phyloP scores from a whole-genome alignment of 2,329 filamentous ascomycete genomes.

The Akanthomyces muscarius region DNA sequence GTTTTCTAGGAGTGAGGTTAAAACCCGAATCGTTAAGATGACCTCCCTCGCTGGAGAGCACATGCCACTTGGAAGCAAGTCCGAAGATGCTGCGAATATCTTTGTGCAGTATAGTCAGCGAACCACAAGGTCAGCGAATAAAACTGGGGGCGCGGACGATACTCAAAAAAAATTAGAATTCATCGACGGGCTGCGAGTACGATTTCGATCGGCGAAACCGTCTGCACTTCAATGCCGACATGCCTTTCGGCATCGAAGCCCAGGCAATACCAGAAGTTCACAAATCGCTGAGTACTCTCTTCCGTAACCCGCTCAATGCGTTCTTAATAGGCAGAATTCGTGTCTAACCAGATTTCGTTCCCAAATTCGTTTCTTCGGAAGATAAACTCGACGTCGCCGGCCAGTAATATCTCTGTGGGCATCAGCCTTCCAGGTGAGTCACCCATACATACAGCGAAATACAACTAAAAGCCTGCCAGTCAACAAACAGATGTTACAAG shows the following conservation, averaged over 20 bases:
- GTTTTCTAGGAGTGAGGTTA: slow-evolving; percentile 24
- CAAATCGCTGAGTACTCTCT: not conserved
- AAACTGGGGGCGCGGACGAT: slow-evolving; percentile 23
- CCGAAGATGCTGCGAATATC: slow-evolving; percentile 26
- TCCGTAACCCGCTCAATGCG: not conserved
- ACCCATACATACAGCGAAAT: not conserved
- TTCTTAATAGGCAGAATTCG: not conserved
- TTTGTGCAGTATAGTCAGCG: slow-evolving; percentile 33
- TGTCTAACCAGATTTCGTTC: not conserved
- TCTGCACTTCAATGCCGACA: slow-evolving; percentile 16
- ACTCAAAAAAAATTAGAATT: slow-evolving; percentile 27
- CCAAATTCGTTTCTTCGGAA: not conserved
- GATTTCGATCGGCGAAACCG: not conserved
- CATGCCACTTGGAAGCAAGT: slow-evolving; percentile 28
- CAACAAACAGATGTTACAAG: not conserved
- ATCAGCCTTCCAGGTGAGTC: not conserved
- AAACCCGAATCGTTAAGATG: slow-evolving; percentile 31
- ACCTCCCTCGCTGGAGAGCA: slow-evolving; percentile 31
- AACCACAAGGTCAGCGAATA: slow-evolving; percentile 27
- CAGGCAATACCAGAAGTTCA: not conserved
- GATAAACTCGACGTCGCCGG: not conserved
- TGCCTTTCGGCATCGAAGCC: not conserved
- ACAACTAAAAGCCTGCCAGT: not conserved
- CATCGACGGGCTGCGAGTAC: slow-evolving; percentile 27
- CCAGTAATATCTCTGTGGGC: not conserved